Evolutionary conservation across 1,139 yeast species (phyloP).

Genomic region (Hemisphaericaspora lyxosophila): DNA sequence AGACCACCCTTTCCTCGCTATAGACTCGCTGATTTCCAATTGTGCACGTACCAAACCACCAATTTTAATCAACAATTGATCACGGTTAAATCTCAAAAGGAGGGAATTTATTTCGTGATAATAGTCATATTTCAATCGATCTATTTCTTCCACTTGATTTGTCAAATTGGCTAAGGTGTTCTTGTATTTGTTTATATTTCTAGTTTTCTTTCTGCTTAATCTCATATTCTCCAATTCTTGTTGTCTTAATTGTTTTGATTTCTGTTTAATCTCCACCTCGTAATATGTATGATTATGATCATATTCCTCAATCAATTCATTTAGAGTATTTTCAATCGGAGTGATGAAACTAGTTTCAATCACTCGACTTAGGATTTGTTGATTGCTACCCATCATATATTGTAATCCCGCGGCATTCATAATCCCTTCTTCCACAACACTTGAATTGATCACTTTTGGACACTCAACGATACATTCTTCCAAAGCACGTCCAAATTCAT

Average conservation of each 20-base stretch:
- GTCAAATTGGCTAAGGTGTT: slow-evolving; percentile 67
- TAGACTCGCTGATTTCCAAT: slow-evolving; percentile 75
- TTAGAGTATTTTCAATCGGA: slow-evolving; percentile 51
- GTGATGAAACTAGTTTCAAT: slow-evolving; percentile 52
- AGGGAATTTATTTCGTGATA: slow-evolving; percentile 65
- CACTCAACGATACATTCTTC: slow-evolving; percentile 52
- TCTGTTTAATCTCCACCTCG: slow-evolving; percentile 50
- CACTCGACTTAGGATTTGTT: slow-evolving; percentile 63
- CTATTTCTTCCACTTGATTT: slow-evolving; percentile 74
- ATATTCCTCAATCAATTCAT: slow-evolving; percentile 37
- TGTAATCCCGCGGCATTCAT: slow-evolving; percentile 78
- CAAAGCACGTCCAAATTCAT: slow-evolving; percentile 69
- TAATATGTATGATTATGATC: slow-evolving; percentile 51
- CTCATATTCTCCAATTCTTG: slow-evolving; percentile 59
- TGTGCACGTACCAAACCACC: slow-evolving; percentile 75
- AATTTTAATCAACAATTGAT: slow-evolving; percentile 51
- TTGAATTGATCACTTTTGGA: slow-evolving; percentile 69
- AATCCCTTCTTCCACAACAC: slow-evolving; percentile 62
- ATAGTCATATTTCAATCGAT: slow-evolving; percentile 70
- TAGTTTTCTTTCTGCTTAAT: slow-evolving; percentile 53
- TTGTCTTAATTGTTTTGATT: slow-evolving; percentile 49
- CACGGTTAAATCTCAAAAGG: slow-evolving; percentile 40
- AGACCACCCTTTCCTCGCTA: slow-evolving; percentile 82
- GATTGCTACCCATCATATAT: slow-evolving; percentile 74
- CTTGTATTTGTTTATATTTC: slow-evolving; percentile 65